Evolutionary conservation across 1,284 basidiomycete genomes (phyloP), one percentile per base, ranked within the genome.

Genomic region (Ganoderma multipileum): DNA sequence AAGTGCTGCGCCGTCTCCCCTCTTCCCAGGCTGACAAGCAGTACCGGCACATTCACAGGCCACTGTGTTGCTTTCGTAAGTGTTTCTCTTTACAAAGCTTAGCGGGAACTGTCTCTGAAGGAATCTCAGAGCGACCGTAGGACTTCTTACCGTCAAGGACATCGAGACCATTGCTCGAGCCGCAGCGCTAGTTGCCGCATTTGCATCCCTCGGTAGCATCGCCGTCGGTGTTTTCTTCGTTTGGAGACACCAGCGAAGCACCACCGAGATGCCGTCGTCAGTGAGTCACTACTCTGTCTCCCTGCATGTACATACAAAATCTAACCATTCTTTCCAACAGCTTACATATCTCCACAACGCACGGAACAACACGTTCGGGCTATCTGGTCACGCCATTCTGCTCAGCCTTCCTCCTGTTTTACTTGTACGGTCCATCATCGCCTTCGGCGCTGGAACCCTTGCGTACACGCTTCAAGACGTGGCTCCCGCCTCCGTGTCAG

Each of bases 31-130:
- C 33, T 12, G 20, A 23, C 28, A n/a, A 33, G 7, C 44, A 61
- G 66, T 68, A 47, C 65, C n/a, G 61, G 41, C 23, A 66, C 44
- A 47, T 52, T 47, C n/a, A 12, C 66, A 88, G 86, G 82, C 86
- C n/a, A 87, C 87, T 28, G 86, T 88, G 47, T 75, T 88, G n/a
- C 82, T 88, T 60, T 86, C 85, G 84, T 86, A 71, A 67, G 85
- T 50, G 6, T 26, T 5, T 1, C 6, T 76, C 12, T 20, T 16
- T 30, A n/a, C n/a, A 11, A 52, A 20, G 2, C 33, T 26, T n/a
- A 14, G 55, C 5, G 33, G 11, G 9, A 14, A 38, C 30, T 36
- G 18, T n/a, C 50, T 28, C 23, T 63, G 1, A 61, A 26, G 36
- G 33, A 23, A 57, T 36, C 16, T 28, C 64, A 86, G 86, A 20